Evolutionary conservation across 495 filamentous ascomycete genomes (phyloP).

Genomic region (Aspergillus panamensis): DNA sequence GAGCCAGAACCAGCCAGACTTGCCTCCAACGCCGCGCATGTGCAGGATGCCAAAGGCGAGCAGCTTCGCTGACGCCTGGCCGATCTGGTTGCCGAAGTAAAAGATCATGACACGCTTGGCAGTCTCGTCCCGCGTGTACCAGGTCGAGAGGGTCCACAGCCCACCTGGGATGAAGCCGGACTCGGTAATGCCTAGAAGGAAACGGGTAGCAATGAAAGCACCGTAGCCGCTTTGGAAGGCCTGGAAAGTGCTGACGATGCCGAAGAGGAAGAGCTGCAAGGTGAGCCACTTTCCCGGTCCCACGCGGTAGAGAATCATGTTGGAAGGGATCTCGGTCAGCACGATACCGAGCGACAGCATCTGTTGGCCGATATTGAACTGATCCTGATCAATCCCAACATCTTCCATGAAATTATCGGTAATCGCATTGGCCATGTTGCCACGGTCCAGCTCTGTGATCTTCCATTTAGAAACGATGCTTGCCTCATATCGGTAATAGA

Average conservation of each 20-base stretch:
- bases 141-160: slow-evolving; percentile 13
- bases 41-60: slow-evolving; percentile 15
- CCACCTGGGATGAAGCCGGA: slow-evolving; percentile 10
- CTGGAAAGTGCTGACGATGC: slow-evolving; percentile 55
- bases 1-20: slow-evolving; percentile 16
- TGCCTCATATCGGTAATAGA: background rate
- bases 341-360: slow-evolving; percentile 55
- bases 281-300: slow-evolving; percentile 55
- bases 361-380: slow-evolving; percentile 55
- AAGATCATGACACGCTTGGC: slow-evolving; percentile 14
- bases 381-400: slow-evolving; percentile 50
- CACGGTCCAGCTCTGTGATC: slow-evolving; percentile 43
- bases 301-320: slow-evolving; percentile 51
- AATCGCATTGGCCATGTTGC: slow-evolving; percentile 46
- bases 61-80: slow-evolving; percentile 9
- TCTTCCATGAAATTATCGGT: slow-evolving; percentile 53
- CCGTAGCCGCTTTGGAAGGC: slow-evolving; percentile 50
- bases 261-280: slow-evolving; percentile 55
- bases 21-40: slow-evolving; percentile 10
- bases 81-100: slow-evolving; percentile 14
- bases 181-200: slow-evolving; percentile 46
- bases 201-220: slow-evolving; percentile 48
- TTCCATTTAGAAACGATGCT: background rate
- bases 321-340: slow-evolving; percentile 55
- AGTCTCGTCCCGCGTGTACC: slow-evolving; percentile 7